Conservation (phyloP, 1,284 basidiomycete species). For the Pseudozyma sp. region DNA sequence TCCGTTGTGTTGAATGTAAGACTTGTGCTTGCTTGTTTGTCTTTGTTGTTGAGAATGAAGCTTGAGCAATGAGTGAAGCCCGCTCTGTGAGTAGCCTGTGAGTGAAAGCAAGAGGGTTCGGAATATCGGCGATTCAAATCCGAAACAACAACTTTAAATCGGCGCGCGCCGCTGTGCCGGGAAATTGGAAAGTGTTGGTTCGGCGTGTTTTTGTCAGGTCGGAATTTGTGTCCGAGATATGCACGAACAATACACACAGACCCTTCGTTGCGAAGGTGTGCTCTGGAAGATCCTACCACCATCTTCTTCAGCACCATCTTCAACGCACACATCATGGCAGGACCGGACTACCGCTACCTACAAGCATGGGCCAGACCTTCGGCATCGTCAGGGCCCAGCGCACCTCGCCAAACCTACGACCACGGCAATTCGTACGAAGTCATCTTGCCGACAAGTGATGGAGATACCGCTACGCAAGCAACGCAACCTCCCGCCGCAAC, state of each 20-base stretch:
- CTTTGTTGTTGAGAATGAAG: too few relatives aligned
- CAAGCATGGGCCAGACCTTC: slow-evolving; percentile 52
- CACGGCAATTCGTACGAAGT: slow-evolving; percentile 32
- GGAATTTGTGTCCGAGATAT: background rate
- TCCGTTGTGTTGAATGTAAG: too few relatives aligned
- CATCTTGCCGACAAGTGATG: slow-evolving; percentile 32
- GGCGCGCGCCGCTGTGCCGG: too few relatives aligned
- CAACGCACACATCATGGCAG: slow-evolving; percentile 19
- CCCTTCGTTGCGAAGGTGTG: background rate
- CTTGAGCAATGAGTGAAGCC: too few relatives aligned
- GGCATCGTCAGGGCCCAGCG: slow-evolving; percentile 11
- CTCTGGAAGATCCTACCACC: background rate
- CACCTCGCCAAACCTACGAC: slow-evolving; percentile 21
- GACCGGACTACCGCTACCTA: slow-evolving; percentile 55
- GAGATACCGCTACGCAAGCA: slow-evolving; percentile 18
- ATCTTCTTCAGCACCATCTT: too few relatives aligned
- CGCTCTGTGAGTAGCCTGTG: background rate
- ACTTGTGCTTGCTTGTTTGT: too few relatives aligned
- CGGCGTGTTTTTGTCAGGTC: slow-evolving; percentile 5
- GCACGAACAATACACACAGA: background rate
- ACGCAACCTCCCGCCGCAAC: background rate
- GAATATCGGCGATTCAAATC: background rate
- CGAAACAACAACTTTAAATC: too few relatives aligned
- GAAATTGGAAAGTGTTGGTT: background rate
- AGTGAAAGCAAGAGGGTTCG: background rate